Evolutionary conservation across 2,329 filamentous ascomycete genomes (phyloP).

Genomic region (Aaosphaeria arxii): DNA sequence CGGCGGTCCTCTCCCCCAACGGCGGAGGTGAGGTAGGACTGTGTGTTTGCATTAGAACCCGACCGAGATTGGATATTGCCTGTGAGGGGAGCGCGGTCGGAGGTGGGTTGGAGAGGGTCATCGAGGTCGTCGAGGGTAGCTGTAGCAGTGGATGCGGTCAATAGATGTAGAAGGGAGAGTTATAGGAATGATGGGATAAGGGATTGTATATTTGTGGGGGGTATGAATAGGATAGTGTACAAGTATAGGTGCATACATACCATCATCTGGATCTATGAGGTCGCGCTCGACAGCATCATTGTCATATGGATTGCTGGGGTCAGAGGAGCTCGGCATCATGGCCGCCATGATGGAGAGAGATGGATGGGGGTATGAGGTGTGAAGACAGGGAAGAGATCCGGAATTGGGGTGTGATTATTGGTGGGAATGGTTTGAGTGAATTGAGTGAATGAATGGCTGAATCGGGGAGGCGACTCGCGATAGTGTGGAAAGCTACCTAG

Average conservation of each 20-base stretch:
- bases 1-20: slow-evolving; percentile 92
- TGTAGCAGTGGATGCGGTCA: slow-evolving; percentile 31
- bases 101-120: slow-evolving; percentile 69
- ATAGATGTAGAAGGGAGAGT: too few species aligned
- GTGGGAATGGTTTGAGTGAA: not conserved
- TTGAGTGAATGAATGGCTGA: not conserved
- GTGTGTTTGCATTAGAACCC: slow-evolving; percentile 54
- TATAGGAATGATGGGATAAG: too few species aligned
- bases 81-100: slow-evolving; percentile 75
- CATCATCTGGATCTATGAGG: slow-evolving; percentile 53
- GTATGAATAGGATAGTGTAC: not conserved
- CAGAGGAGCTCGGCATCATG: slow-evolving; percentile 43
- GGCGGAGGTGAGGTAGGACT: slow-evolving; percentile 80
- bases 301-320: slow-evolving; percentile 41
- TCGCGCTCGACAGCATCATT: slow-evolving; percentile 47
- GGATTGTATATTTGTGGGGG: not conserved
- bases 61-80: slow-evolving; percentile 76
- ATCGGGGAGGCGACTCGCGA: not conserved
- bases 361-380: not conserved
- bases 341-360: slow-evolving; percentile 36
- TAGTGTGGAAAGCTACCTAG: too few species aligned
- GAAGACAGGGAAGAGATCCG: not conserved
- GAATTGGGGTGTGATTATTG: too few species aligned
- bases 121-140: slow-evolving; percentile 91
- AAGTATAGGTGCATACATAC: slow-evolving; percentile 27